Percentiles rank a stretch among this genome's conserved stretches.
These are phyloP conservation scores for Ophiocordyceps polyrhachis-furcata DNA, from an alignment of 2,329 filamentous ascomycete genomes.

Conservation along the genomic window DNA sequence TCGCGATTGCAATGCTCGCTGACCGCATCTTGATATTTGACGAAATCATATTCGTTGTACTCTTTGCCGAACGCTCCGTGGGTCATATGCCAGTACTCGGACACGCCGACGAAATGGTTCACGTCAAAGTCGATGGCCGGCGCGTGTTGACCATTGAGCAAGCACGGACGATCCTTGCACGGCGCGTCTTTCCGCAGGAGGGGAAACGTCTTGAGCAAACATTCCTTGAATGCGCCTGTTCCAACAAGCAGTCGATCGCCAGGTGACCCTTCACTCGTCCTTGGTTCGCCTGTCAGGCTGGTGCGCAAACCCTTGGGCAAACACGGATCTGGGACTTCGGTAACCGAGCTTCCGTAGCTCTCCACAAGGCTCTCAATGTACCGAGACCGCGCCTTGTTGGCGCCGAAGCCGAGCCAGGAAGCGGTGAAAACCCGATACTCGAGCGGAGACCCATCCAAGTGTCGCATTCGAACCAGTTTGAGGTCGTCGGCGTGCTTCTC, in stretches of 20 bases:
- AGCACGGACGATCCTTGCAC: conserved; percentile 66
- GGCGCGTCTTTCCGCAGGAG: conserved; percentile 76
- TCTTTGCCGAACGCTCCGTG: conserved; percentile 76
- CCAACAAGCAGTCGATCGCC: conserved; percentile 46
- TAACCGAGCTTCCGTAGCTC: conserved; percentile 35
- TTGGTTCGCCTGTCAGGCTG: conserved; percentile 46
- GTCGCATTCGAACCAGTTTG: conserved; percentile 69
- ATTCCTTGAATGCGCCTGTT: conserved; percentile 75
- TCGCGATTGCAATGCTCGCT: conserved; percentile 67
- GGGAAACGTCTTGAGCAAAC: conserved; percentile 63
- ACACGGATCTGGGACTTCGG: conserved; percentile 78
- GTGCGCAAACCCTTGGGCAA: conserved; percentile 61
- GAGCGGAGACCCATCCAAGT: conserved; percentile 52
- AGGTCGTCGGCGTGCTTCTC: conserved; percentile 79
- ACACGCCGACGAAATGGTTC: conserved; percentile 95
- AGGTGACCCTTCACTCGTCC: conserved; percentile 16
- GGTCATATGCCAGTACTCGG: conserved; percentile 97
- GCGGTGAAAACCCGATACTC: conserved; percentile 90
- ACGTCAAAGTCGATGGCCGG: conserved; percentile 93
- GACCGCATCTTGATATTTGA: conserved; percentile 73
- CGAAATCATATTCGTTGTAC: conserved; percentile 74
- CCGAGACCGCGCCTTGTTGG: conserved; percentile 72
- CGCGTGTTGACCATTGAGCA: conserved; percentile 80
- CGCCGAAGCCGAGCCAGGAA: conserved; percentile 95
- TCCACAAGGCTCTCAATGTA: conserved; percentile 66